Evolutionary conservation across 2,329 filamentous ascomycete species (phyloP).

Genomic region (Paraconiothyrium sp.): DNA sequence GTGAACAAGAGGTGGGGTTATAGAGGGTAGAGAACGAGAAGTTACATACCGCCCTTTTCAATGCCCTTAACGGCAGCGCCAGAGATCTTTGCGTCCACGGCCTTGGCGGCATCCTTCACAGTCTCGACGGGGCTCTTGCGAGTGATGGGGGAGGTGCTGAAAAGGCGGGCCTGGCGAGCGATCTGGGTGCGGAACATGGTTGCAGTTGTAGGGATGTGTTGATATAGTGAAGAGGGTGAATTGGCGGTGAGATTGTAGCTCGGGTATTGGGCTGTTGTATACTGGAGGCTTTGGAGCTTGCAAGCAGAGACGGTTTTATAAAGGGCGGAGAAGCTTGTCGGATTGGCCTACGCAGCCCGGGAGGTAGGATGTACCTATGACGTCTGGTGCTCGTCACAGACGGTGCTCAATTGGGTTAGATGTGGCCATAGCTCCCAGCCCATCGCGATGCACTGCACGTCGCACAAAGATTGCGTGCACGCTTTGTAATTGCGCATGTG

Average conservation of each 20-base stretch:
- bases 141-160: conserved; percentile 62
- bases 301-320: conserved; percentile 6
- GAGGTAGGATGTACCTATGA: conserved; percentile 26
- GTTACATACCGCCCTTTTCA: conserved; percentile 67
- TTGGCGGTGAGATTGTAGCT: conserved; percentile 1
- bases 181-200: conserved; percentile 58
- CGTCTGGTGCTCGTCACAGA: conserved; percentile 31
- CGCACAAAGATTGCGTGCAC: not conserved
- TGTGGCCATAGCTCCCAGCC: conserved; percentile 28
- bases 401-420: conserved; percentile 14
- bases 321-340: conserved; percentile 11
- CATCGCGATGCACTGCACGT: conserved; percentile 20
- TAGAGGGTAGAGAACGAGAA: not conserved
- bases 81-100: conserved; percentile 64
- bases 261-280: not conserved
- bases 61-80: conserved; percentile 69
- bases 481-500: not conserved
- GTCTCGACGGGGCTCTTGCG: conserved; percentile 64
- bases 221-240: conserved; percentile 14
- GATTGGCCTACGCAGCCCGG: conserved; percentile 2
- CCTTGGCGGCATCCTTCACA: conserved; percentile 67
- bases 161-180: conserved; percentile 58
- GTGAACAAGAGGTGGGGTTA: not conserved
- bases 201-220: conserved; percentile 22
- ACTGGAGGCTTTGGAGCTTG: conserved; percentile 3